Conservation (phyloP, 345 rosid species). For the Citrus mangshanensis region DNA sequence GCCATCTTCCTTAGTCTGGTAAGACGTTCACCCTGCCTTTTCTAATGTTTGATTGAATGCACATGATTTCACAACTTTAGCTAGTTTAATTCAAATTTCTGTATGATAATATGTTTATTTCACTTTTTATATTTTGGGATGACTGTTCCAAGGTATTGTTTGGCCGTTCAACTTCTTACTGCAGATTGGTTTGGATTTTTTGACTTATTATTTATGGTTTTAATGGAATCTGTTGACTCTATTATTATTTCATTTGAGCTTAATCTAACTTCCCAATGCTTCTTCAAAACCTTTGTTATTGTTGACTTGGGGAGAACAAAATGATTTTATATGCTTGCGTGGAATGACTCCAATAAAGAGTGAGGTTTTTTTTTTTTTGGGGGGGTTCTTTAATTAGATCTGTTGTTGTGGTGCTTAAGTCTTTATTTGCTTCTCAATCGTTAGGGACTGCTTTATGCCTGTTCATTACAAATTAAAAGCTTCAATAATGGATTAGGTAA, state of each 20-base stretch:
- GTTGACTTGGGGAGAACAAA: not conserved
- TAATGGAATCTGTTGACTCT: not conserved
- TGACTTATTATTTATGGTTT: not conserved
- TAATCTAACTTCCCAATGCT: not conserved
- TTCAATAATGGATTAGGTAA: not conserved
- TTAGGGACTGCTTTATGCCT: not conserved
- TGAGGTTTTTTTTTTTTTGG: too few species aligned
- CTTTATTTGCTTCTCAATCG: not conserved
- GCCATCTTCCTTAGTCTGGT: slow-evolving; percentile 78
- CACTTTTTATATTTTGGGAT: not conserved
- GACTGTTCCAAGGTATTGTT: not conserved
- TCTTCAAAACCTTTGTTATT: not conserved
- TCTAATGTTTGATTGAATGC: not conserved
- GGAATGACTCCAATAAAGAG: not conserved
- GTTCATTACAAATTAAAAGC: not conserved
- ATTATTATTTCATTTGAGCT: not conserved
- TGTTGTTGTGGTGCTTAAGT: not conserved
- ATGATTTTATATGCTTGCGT: not conserved
- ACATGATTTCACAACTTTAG: not conserved
- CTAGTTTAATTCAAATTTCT: not conserved
- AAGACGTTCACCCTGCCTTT: slow-evolving; percentile 22
- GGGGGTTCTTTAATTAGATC: not conserved
- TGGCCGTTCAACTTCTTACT: not conserved
- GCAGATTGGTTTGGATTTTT: not conserved
- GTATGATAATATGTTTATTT: not conserved